Percentiles rank a stretch among this genome's conserved stretches.
Conservation (phyloP, 2,329 filamentous ascomycete genomes). For the Monosporascus sp. region DNA sequence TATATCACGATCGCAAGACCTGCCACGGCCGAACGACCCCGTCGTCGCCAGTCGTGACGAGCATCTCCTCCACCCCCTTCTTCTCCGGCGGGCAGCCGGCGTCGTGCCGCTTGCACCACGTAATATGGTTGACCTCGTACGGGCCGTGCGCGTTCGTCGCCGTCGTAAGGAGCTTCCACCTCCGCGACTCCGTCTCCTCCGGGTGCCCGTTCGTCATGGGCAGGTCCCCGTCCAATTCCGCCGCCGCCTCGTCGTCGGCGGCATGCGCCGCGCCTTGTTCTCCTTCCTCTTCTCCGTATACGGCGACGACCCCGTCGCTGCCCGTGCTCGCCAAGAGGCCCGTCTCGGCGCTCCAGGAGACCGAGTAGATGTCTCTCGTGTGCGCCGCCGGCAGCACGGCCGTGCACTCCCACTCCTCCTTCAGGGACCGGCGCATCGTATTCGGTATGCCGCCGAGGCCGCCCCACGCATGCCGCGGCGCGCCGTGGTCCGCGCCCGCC, state of each 20-base stretch:
- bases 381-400: constrained; percentile 70
- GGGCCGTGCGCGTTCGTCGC: constrained; percentile 76
- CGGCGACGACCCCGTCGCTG: constrained; percentile 74
- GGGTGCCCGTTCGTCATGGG: constrained; percentile 20
- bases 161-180: constrained; percentile 70
- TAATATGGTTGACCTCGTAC: constrained; percentile 89
- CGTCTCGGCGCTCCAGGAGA: constrained; percentile 73
- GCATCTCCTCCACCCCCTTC: constrained; percentile 67
- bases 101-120: constrained; percentile 80
- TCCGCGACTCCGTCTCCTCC: constrained; percentile 32
- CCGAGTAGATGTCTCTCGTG: constrained; percentile 76
- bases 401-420: constrained; percentile 82
- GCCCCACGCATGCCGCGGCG: constrained; percentile 30
- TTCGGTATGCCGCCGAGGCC: constrained; percentile 69
- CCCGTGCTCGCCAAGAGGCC: constrained; percentile 84
- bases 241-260: constrained; percentile 19
- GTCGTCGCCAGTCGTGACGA: constrained; percentile 90
- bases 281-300: constrained; percentile 58
- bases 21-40: constrained; percentile 83
- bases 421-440: constrained; percentile 73
- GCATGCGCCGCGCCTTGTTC: constrained; percentile 1
- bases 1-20: constrained; percentile 28
- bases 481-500: constrained; percentile 9
- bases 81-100: constrained; percentile 43
- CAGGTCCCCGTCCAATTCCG: constrained; percentile 27